phyloP scores from a whole-genome alignment of 1,284 basidiomycete genomes.

The Ceratorhiza oryzae-sativae region DNA sequence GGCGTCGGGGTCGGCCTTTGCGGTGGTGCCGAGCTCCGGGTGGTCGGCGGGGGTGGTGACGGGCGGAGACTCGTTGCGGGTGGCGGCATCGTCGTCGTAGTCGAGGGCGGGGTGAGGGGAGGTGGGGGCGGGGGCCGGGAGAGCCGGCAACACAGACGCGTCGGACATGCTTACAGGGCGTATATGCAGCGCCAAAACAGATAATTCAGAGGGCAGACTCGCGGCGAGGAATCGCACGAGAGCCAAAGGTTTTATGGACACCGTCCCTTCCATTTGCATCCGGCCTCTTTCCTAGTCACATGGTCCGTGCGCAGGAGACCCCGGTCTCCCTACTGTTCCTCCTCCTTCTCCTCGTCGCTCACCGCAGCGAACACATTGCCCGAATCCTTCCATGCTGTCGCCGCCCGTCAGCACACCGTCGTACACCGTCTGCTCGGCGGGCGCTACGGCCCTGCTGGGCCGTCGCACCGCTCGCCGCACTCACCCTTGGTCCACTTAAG shows the following conservation, averaged over 20 bases:
- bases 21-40: conserved; percentile 62
- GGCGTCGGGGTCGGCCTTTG: conserved; percentile 51
- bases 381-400: conserved; percentile 77
- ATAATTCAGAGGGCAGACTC: conserved; percentile 34
- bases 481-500: conserved; percentile 83
- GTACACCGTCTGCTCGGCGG: conserved; percentile 50
- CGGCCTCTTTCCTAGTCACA: conserved; percentile 36
- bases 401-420: conserved; percentile 50
- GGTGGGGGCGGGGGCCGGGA: conserved; percentile 44
- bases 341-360: conserved; percentile 63
- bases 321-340: conserved; percentile 51
- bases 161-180: conserved; percentile 29
- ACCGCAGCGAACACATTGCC: conserved; percentile 71
- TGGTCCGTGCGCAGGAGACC: conserved; percentile 33
- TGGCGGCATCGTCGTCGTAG: conserved; percentile 51
- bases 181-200: conserved; percentile 29
- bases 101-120: conserved; percentile 53
- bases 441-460: conserved; percentile 38
- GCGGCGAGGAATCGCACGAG: conserved; percentile 34
- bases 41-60: conserved; percentile 48
- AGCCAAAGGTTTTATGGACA: conserved; percentile 35
- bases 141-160: conserved; percentile 32
- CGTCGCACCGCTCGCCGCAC: conserved; percentile 47
- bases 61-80: conserved; percentile 52
- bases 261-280: conserved; percentile 38